These are phyloP conservation scores for Verruconis gallopava DNA, from an alignment of 2,329 filamentous ascomycete genomes.

Conservation along the genomic window DNA sequence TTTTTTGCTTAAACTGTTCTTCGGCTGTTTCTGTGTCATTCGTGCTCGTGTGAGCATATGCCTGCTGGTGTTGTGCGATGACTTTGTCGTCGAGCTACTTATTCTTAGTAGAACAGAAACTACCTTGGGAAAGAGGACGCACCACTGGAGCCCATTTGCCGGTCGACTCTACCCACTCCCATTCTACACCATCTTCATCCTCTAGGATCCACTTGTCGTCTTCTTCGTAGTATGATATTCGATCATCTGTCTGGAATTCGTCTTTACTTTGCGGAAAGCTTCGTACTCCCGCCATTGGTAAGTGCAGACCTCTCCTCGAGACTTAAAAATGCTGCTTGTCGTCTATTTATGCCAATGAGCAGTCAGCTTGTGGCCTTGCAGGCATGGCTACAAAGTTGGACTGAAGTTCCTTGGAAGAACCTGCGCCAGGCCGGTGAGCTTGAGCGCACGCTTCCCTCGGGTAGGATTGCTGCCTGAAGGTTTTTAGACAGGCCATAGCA, in stretches of 20 bases:
- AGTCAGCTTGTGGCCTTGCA: too few relatives aligned
- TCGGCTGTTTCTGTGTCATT: constrained; percentile 42
- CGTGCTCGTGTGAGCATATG: constrained; percentile 47
- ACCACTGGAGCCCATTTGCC: constrained; percentile 64
- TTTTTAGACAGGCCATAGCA: too few relatives aligned
- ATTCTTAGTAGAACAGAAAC: neutral
- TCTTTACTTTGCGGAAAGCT: constrained; percentile 12
- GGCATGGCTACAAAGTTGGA: too few relatives aligned
- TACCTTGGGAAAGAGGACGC: constrained; percentile 17
- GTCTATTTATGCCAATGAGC: too few relatives aligned
- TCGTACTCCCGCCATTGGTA: constrained; percentile 1
- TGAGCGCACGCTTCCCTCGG: too few relatives aligned
- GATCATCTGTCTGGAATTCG: constrained; percentile 22
- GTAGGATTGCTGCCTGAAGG: too few relatives aligned
- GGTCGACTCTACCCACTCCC: constrained; percentile 60
- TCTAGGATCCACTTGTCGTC: constrained; percentile 75
- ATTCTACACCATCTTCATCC: constrained; percentile 71
- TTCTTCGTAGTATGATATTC: constrained; percentile 76
- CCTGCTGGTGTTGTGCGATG: constrained; percentile 47
- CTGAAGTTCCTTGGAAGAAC: too few relatives aligned
- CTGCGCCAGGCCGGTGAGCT: too few relatives aligned
- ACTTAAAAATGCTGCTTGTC: too few relatives aligned
- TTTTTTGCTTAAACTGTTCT: constrained; percentile 34
- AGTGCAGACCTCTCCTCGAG: too few relatives aligned
- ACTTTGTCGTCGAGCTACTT: constrained; percentile 45